These are phyloP conservation scores for Akanthomyces lecanii DNA, from an alignment of 2,329 filamentous ascomycete species.

Conservation along the genomic window DNA sequence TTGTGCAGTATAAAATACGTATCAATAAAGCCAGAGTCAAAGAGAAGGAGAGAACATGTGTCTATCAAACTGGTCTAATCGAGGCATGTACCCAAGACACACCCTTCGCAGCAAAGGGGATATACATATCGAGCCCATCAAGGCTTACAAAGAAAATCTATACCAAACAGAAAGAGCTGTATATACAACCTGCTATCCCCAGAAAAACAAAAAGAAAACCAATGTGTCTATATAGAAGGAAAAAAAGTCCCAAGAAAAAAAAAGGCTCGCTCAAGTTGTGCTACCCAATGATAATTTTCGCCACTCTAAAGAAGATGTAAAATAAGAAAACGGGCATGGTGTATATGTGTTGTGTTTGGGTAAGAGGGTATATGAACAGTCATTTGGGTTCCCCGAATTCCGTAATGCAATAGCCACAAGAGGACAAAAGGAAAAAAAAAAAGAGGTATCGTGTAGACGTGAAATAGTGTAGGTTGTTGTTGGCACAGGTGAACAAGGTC, in stretches of 20 bases:
- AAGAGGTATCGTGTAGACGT: background rate
- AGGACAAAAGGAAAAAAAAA: background rate
- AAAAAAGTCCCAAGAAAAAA: background rate
- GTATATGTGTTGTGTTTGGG: background rate
- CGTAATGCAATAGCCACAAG: background rate
- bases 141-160: background rate
- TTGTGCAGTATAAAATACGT: no score
- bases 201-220: background rate
- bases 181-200: background rate
- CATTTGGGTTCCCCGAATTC: background rate
- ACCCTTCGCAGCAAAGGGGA: background rate
- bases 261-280: background rate
- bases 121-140: background rate
- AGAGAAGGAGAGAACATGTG: background rate
- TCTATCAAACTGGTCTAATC: background rate
- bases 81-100: background rate
- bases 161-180: background rate
- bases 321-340: background rate
- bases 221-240: background rate
- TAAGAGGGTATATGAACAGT: slow-evolving; percentile 3
- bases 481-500: no score
- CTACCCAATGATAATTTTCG: slow-evolving; percentile 4
- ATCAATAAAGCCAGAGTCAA: no score
- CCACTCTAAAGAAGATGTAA: background rate
- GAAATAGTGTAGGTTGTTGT: background rate